Evolutionary conservation across 108 stramenopile genomes (phyloP).

Genomic region (Stephanodiscus minutulus): DNA sequence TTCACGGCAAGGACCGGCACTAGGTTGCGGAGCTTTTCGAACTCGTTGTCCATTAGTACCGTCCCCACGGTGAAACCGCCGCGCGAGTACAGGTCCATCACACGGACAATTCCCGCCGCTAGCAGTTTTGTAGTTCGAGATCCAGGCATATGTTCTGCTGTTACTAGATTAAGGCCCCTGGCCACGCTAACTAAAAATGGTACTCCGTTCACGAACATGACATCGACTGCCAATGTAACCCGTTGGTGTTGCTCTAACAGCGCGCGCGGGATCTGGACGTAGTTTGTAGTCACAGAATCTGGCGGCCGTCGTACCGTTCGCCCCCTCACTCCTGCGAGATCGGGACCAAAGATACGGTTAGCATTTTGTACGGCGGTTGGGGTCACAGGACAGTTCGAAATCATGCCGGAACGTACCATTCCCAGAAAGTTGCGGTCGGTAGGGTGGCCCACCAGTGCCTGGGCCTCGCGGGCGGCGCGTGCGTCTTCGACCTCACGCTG

Average conservation of each 20-base stretch:
- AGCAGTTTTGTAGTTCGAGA: constrained; percentile 20
- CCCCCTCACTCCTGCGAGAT: constrained; percentile 30
- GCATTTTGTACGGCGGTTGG: constrained; percentile 28
- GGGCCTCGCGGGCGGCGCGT: background rate
- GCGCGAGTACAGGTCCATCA: constrained; percentile 17
- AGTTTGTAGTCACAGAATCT: background rate
- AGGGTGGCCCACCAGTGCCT: constrained; percentile 11
- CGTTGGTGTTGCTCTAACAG: constrained; percentile 26
- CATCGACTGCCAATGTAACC: constrained; percentile 38
- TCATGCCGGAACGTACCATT: constrained; percentile 20
- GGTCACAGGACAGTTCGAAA: constrained; percentile 46
- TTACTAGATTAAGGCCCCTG: constrained; percentile 22
- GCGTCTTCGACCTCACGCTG: constrained; percentile 7
- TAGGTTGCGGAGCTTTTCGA: constrained; percentile 11
- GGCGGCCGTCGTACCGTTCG: constrained; percentile 16
- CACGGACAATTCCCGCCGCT: background rate
- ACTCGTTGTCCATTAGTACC: constrained; percentile 20
- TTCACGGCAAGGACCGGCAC: constrained; percentile 12
- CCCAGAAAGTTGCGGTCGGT: background rate
- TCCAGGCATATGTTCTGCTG: background rate
- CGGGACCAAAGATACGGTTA: constrained; percentile 41
- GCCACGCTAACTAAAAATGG: constrained; percentile 45
- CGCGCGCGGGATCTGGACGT: constrained; percentile 25
- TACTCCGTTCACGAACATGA: constrained; percentile 47
- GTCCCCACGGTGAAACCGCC: constrained; percentile 25